Evolutionary conservation across 2,329 filamentous ascomycete genomes (phyloP), one percentile per base, ranked within the genome.

Genomic region (Trichoderma atrobrunneum): DNA sequence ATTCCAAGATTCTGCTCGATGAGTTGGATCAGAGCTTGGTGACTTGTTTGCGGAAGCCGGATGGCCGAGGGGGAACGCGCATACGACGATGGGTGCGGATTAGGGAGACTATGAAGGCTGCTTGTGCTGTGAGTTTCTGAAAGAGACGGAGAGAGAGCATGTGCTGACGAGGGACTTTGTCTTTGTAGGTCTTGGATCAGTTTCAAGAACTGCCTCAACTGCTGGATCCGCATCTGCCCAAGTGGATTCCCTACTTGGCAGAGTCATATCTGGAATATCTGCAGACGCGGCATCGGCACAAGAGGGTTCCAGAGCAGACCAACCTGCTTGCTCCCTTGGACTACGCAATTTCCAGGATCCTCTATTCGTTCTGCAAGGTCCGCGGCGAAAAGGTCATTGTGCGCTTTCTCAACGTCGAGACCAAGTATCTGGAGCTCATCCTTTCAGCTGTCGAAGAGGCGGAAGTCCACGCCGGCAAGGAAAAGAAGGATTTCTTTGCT

Each of bases 141-240:
- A 43, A n/a, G 21, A 34, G 8, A 36, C 6, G 1, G 16, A 16
- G 21, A 39, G 16, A 10, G 5, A 12, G 14, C 21, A 16, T 28
- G 3, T 24, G 8, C 51, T 62, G 5, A 65, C 28, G 28, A 21
- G 24, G 26, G 21, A 30, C 11, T 43, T 28, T 5, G 5, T 26
- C n/a, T 48, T 32, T 28, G 1, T 48, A 87, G 85, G 80, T 88
- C 5, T 89, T 99, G 64, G 94, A 98, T 76, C 90, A 92, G 2
- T 99, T 98, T 76, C 95, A 98, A 85, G 95, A 98, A 84, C 91
- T 97, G 75, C 96, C 96, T 21, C 96, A 99, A 80, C 87, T 98
- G 51, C 88, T 99, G 30, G 96, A 99, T 82, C 89, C 93, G 11
- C 89, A 95, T 80, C 86, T 99, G 56, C 90, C 92, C 65, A 87